These are phyloP conservation scores for Glebionis coronaria DNA, from an alignment of 129 eudicot species.

Conservation along the genomic window DNA sequence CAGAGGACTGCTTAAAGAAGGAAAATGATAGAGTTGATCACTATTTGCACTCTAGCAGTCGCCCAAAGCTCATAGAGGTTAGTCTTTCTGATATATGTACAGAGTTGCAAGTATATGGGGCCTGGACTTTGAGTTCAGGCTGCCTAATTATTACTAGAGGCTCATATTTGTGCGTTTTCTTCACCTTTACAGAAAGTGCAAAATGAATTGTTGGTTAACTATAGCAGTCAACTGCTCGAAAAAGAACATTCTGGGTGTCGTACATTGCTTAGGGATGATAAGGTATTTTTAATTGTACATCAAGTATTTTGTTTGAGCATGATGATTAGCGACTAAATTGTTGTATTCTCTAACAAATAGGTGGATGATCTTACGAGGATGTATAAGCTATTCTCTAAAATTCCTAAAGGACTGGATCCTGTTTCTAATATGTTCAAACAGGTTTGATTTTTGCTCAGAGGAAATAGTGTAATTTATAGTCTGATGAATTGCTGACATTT, in stretches of 20 bases:
- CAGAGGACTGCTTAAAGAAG: slow-evolving; percentile 78
- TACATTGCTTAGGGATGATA: slow-evolving; percentile 68
- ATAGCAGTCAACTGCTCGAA: slow-evolving; percentile 64
- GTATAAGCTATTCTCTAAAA: slow-evolving; percentile 66
- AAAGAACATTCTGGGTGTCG: slow-evolving; percentile 90
- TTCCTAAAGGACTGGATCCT: slow-evolving; percentile 69
- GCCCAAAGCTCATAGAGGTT: slow-evolving; percentile 83
- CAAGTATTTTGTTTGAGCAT: slow-evolving; percentile 6
- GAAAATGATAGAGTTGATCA: slow-evolving; percentile 81
- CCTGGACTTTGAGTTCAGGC: slow-evolving; percentile 2
- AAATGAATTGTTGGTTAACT: slow-evolving; percentile 58
- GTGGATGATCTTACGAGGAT: slow-evolving; percentile 80
- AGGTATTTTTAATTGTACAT: slow-evolving; percentile 38
- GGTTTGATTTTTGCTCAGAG: slow-evolving; percentile 31
- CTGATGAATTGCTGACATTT: slow-evolving; percentile 1
- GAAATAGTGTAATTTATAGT: background rate
- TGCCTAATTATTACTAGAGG: background rate
- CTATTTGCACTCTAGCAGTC: slow-evolving; percentile 81
- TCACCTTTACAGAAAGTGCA: slow-evolving; percentile 54
- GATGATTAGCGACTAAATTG: background rate
- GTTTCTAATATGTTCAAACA: slow-evolving; percentile 72
- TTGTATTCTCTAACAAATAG: slow-evolving; percentile 31
- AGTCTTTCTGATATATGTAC: slow-evolving; percentile 17
- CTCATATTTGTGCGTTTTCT: background rate
- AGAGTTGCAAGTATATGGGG: background rate